Conservation (phyloP, 331 rosid genomes). For the Saraca asoca region DNA sequence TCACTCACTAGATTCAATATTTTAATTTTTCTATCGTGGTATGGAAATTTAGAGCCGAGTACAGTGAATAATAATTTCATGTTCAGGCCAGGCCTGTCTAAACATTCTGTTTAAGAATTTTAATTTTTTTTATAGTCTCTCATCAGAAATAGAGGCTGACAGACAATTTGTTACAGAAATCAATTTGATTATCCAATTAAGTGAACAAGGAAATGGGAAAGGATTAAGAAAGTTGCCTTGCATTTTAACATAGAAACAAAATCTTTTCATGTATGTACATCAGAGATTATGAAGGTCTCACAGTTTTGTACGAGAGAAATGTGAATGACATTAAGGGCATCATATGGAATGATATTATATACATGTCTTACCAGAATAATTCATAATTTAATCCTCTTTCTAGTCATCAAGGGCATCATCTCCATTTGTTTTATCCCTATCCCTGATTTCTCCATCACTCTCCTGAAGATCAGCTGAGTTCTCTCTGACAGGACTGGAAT, state of each 20-base stretch:
- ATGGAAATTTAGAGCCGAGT: no score
- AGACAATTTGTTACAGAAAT: neutral
- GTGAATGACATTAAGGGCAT: no score
- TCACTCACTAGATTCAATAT: no score
- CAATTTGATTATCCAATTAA: neutral
- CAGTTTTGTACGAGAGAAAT: neutral
- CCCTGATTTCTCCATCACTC: constrained; percentile 83
- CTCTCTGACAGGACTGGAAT: constrained; percentile 59
- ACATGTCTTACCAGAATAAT: constrained; percentile 17
- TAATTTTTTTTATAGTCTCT: no score
- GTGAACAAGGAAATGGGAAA: neutral
- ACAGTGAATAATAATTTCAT: no score
- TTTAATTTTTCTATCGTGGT: no score
- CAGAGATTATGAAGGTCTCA: constrained; percentile 1
- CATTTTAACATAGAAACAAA: constrained; percentile 9
- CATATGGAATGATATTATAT: no score
- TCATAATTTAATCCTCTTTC: constrained; percentile 35
- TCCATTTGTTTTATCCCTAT: constrained; percentile 43
- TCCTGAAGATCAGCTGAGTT: constrained; percentile 54
- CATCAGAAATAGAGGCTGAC: no score
- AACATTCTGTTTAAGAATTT: no score
- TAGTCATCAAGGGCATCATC: constrained; percentile 52
- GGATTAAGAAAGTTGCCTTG: neutral
- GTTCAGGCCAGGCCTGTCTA: no score
- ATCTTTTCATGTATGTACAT: constrained; percentile 25